Evolutionary conservation across 306 rosid genomes (phyloP).

Genomic region (Vicia faba): DNA sequence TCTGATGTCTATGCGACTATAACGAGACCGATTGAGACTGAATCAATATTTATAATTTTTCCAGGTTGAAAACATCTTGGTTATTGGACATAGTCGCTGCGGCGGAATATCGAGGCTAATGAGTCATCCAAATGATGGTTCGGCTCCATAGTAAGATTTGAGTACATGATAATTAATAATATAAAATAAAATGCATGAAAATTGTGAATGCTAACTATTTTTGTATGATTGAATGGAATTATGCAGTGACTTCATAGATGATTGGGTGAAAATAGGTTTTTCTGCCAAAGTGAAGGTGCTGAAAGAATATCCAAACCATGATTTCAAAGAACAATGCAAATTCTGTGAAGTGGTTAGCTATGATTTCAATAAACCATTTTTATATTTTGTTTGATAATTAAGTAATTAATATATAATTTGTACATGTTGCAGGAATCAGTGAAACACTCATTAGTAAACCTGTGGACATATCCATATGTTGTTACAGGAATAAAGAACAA

Average conservation of each 20-base stretch:
- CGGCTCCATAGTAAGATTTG: constrained; percentile 48
- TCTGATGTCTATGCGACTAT: neutral
- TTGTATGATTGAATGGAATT: constrained; percentile 25
- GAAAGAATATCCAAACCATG: constrained; percentile 7
- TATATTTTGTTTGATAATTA: neutral
- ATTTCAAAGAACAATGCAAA: constrained; percentile 30
- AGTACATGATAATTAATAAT: neutral
- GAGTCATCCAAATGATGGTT: constrained; percentile 56
- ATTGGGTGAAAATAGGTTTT: constrained; percentile 66
- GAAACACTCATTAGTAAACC: constrained; percentile 55
- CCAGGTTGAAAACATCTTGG: constrained; percentile 62
- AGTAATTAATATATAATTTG: neutral
- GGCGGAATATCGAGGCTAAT: constrained; percentile 71
- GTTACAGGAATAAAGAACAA: constrained; percentile 27
- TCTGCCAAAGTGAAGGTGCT: constrained; percentile 52
- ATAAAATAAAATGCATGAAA: neutral
- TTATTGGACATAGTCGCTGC: constrained; percentile 72
- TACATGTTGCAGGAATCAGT: constrained; percentile 58
- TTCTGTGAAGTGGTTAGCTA: constrained; percentile 52
- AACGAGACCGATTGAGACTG: neutral
- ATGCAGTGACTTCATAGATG: constrained; percentile 72
- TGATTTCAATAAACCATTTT: too few species aligned
- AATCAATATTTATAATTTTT: neutral
- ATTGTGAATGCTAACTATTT: neutral
- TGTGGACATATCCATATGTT: constrained; percentile 61